Conservation (phyloP, 83 land plant genomes). For the Isoetes engelmannii region DNA sequence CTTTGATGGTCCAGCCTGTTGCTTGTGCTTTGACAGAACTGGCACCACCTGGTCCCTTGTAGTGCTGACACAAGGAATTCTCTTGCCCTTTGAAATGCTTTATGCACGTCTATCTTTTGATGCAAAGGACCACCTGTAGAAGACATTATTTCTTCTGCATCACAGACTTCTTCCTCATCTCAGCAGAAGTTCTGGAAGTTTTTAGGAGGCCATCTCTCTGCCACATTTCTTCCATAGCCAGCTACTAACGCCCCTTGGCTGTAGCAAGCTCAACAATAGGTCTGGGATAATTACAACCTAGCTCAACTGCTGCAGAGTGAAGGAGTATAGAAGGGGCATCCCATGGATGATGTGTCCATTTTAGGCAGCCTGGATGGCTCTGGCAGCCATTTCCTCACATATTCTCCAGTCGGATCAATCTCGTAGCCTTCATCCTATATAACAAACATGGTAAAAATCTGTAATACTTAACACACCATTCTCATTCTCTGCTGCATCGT, state of each 20-base stretch:
- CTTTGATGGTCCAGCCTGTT: no score
- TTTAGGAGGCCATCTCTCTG: neutral
- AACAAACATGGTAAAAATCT: no score
- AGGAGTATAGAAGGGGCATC: neutral
- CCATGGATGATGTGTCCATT: conserved; percentile 5
- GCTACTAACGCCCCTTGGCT: neutral
- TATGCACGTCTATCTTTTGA: no score
- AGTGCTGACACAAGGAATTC: no score
- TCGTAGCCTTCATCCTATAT: conserved; percentile 5
- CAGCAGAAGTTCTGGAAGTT: neutral
- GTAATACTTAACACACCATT: no score
- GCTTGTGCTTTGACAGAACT: no score
- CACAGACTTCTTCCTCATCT: neutral
- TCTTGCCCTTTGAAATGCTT: no score
- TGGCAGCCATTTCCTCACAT: conserved; percentile 7
- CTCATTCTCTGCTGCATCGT: neutral
- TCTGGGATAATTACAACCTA: neutral
- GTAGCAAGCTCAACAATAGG: conserved; percentile 1
- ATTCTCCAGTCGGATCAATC: conserved; percentile 2
- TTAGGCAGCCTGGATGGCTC: conserved; percentile 3
- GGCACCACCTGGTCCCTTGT: no score
- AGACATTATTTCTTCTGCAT: no score
- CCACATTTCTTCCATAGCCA: neutral
- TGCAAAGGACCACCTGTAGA: no score
- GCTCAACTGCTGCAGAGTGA: neutral